Evolutionary conservation across 2,329 filamentous ascomycete species (phyloP), one percentile per base, ranked within the genome.

Genomic region (Hysterium pulicare): DNA sequence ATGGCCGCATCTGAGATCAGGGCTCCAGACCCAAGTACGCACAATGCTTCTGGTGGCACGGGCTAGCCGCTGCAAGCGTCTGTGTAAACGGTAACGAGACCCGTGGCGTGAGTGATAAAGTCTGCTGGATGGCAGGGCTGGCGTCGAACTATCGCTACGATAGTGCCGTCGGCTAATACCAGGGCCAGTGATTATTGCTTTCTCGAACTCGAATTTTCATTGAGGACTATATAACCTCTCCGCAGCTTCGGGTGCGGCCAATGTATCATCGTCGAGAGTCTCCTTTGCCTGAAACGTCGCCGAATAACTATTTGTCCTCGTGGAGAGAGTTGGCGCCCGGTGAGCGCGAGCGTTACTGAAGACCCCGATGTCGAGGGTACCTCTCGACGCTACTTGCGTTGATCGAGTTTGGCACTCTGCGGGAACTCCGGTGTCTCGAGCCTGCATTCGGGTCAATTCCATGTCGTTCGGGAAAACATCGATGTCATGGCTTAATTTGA

Each of bases 31-130:
- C 58, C 53, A 61, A 57, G 58, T 58, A 57, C 57, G 54, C 56
- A 61, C 53, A 55, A 44, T 47, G 49, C 45, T 41, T 49, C 54
- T 41, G 53, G 49, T 51, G 49, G 44, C 52, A 61, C 58, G 53
- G 50, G 55, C 56, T 60, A 67, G 57, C 58, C 61, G 61, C 62
- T 66, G 61, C 58, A 67, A 56, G 62, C 62, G 62, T 59, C 42
- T 48, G 42, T 50, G 39, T 51, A 45, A 36, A 50, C 49, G 53
- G 53, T 49, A 55, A 44, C 33, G 44, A 39, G 38, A 57, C 49
- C 48, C 61, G 59, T 60, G 56, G 58, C 57, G 57, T 49, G 51
- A 59, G 55, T 49, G 57, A 16, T 17, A 40, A 23, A 49, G 55
- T 57, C 54, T 58, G 46, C 42, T 45, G 53, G 53, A 50, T 54